These are phyloP conservation scores for Cladobotryum mycophilum DNA, from an alignment of 2,329 filamentous ascomycete species.

Conservation along the genomic window DNA sequence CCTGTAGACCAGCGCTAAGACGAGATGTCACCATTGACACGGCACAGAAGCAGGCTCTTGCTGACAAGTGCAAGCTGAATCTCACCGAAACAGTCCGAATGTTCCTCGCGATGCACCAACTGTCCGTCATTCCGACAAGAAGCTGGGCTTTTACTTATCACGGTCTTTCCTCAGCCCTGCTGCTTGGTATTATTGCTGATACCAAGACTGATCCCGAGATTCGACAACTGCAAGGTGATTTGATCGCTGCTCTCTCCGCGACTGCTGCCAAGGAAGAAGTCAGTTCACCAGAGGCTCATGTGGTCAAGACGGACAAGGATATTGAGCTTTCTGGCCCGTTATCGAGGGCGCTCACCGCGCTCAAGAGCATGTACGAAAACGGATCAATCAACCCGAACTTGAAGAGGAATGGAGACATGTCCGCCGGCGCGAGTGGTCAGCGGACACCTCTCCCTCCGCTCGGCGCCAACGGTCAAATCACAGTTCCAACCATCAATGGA, in stretches of 20 bases:
- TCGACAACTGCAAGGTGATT: conserved; percentile 55
- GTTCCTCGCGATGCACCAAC: conserved; percentile 63
- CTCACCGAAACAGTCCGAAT: conserved; percentile 60
- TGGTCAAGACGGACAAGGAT: conserved; percentile 50
- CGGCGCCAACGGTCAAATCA: conserved; percentile 17
- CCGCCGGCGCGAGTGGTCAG: conserved; percentile 39
- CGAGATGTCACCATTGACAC: conserved; percentile 46
- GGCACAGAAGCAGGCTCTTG: conserved; percentile 48
- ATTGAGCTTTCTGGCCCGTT: conserved; percentile 58
- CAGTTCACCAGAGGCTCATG: conserved; percentile 46
- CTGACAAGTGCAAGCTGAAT: conserved; percentile 55
- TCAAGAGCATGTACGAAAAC: conserved; percentile 62
- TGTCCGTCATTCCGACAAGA: conserved; percentile 59
- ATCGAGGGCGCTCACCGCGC: conserved; percentile 52
- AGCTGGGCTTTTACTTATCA: conserved; percentile 66
- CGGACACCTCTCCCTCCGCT: conserved; percentile 34
- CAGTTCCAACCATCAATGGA: conserved; percentile 17
- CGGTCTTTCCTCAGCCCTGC: conserved; percentile 57
- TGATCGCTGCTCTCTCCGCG: conserved; percentile 57
- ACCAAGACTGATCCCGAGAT: conserved; percentile 59
- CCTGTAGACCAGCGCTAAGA: conserved; percentile 56
- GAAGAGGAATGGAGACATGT: conserved; percentile 44
- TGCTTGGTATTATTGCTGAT: conserved; percentile 57
- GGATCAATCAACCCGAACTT: conserved; percentile 47
- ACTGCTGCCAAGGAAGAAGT: conserved; percentile 55